phyloP scores from a whole-genome alignment of 2,329 filamentous ascomycete species.

The Hypoxylon rubiginosum region DNA sequence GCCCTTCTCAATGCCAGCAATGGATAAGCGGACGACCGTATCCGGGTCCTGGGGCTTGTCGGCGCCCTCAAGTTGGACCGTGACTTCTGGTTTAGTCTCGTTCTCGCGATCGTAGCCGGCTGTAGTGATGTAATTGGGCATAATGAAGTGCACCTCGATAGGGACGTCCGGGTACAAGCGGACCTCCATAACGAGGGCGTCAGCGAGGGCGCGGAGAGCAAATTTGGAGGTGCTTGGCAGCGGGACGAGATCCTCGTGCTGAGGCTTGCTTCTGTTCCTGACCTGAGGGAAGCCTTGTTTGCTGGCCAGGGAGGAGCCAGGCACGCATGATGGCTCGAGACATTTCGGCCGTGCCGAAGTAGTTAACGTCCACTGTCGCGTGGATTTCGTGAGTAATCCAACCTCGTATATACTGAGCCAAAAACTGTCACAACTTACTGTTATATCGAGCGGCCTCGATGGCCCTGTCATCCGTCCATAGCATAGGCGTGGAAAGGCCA shows the following conservation, averaged over 20 bases:
- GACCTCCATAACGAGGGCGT: conserved; percentile 84
- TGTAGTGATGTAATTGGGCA: conserved; percentile 83
- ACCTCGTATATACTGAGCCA: background rate
- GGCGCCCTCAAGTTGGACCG: conserved; percentile 79
- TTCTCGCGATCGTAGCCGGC: conserved; percentile 82
- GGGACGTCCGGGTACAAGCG: conserved; percentile 81
- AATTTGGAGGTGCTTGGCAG: conserved; percentile 83
- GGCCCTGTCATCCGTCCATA: conserved; percentile 77
- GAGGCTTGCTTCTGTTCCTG: conserved; percentile 46
- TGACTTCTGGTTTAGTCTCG: conserved; percentile 80
- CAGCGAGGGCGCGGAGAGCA: conserved; percentile 83
- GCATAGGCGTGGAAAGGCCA: conserved; percentile 76
- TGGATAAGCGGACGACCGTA: conserved; percentile 76
- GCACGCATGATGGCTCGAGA: conserved; percentile 82
- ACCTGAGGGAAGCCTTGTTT: conserved; percentile 74
- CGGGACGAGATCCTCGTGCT: conserved; percentile 46
- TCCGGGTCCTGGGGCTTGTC: conserved; percentile 83
- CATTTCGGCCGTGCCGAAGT: conserved; percentile 85
- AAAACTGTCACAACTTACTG: conserved; percentile 54
- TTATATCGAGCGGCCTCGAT: conserved; percentile 75
- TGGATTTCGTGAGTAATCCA: background rate
- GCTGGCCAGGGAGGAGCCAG: no score
- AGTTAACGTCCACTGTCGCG: conserved; percentile 80
- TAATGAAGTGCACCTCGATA: conserved; percentile 82
- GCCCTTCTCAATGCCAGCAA: conserved; percentile 81